Evolutionary conservation across 1,284 basidiomycete genomes (phyloP).

Genomic region (Phlebopus sp.): DNA sequence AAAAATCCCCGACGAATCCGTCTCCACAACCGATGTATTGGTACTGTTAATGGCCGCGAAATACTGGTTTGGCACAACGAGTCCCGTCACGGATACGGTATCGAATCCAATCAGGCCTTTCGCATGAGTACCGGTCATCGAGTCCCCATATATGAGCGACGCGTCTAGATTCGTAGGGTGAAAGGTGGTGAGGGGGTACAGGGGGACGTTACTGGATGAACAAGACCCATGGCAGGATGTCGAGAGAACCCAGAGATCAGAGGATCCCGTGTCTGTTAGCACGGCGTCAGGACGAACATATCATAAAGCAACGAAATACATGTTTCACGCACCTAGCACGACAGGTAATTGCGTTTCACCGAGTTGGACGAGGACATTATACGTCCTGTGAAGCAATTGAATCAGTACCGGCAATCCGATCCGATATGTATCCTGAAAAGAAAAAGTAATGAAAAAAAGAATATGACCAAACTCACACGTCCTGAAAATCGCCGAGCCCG

Average conservation of each 20-base stretch:
- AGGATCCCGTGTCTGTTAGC: conserved; percentile 51
- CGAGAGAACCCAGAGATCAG: conserved; percentile 57
- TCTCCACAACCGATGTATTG: conserved; percentile 45
- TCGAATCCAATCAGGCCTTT: conserved; percentile 49
- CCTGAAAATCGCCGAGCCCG: conserved; percentile 40
- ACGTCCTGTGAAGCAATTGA: conserved; percentile 35
- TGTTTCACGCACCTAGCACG: conserved; percentile 40
- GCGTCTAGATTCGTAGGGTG: conserved; percentile 38
- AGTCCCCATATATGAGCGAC: conserved; percentile 53
- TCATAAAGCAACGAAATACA: not conserved
- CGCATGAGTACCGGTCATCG: conserved; percentile 51
- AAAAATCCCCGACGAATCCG: conserved; percentile 48
- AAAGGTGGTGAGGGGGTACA: conserved; percentile 42
- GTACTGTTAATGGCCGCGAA: conserved; percentile 56
- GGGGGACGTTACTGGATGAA: conserved; percentile 28
- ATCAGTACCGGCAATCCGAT: too few relatives aligned
- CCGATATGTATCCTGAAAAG: not conserved
- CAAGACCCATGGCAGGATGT: conserved; percentile 37
- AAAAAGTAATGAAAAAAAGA: not conserved
- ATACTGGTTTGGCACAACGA: conserved; percentile 41
- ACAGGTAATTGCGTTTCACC: conserved; percentile 41
- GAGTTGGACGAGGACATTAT: conserved; percentile 44
- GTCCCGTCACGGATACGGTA: conserved; percentile 41
- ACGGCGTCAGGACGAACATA: too few relatives aligned
- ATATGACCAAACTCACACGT: conserved; percentile 39